These are phyloP conservation scores for Ophiostoma triangulosporum DNA, from an alignment of 2,329 filamentous ascomycete species.

Conservation along the genomic window DNA sequence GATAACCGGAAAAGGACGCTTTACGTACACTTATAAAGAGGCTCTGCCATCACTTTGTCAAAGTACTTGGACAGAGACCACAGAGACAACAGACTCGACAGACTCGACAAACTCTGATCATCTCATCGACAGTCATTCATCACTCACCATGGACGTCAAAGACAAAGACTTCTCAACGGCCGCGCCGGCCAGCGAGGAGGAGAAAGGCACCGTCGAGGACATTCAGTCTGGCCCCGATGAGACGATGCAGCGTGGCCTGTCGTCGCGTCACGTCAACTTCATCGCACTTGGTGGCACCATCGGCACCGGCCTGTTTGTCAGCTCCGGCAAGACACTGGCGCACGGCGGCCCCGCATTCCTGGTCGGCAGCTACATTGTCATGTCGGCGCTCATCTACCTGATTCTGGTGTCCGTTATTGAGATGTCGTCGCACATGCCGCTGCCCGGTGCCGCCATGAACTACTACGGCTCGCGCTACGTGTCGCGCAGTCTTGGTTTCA, in stretches of 20 bases:
- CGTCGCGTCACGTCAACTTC: constrained; percentile 17
- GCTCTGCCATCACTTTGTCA: too few species aligned
- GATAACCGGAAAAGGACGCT: too few species aligned
- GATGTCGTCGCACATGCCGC: constrained; percentile 53
- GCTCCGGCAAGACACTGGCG: constrained; percentile 34
- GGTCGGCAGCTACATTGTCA: constrained; percentile 27
- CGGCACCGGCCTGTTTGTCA: constrained; percentile 32
- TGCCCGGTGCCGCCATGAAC: constrained; percentile 49
- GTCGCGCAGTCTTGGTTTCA: constrained; percentile 10
- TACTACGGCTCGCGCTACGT: constrained; percentile 45
- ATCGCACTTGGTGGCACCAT: constrained; percentile 26
- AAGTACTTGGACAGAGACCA: too few species aligned
- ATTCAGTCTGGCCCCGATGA: neutral
- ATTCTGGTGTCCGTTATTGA: constrained; percentile 57
- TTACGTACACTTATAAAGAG: too few species aligned
- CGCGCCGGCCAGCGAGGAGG: neutral
- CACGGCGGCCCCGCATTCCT: constrained; percentile 31
- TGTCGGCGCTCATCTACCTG: constrained; percentile 38
- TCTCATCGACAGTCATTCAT: neutral
- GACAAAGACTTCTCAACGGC: neutral
- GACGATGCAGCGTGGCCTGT: neutral
- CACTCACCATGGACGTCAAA: neutral
- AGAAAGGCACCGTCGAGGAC: neutral
- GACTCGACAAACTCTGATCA: neutral
- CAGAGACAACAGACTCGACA: too few species aligned